phyloP scores from a whole-genome alignment of 2,329 filamentous ascomycete species.

The Trichophyton mentagrophytes region DNA sequence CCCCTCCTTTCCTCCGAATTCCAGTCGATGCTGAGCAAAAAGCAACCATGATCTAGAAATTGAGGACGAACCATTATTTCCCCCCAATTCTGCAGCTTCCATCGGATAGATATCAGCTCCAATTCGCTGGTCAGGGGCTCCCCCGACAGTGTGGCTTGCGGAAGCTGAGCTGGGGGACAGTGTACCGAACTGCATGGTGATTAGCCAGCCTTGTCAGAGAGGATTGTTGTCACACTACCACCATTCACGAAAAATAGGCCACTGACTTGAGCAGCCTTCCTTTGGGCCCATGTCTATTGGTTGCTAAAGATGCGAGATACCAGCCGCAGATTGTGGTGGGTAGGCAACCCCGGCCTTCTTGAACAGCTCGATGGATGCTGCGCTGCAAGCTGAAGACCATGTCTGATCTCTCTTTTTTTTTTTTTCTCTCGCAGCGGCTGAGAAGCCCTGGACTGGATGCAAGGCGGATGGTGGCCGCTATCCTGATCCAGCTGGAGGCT shows the following conservation, averaged over 20 bases:
- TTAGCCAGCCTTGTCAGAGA: neutral
- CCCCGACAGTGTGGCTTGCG: neutral
- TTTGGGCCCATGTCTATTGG: neutral
- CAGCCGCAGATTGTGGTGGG: neutral
- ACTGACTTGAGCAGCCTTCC: neutral
- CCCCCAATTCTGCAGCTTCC: neutral
- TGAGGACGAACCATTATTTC: neutral
- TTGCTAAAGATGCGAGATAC: neutral
- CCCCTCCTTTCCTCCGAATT: neutral
- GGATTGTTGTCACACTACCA: neutral
- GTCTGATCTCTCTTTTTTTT: neutral
- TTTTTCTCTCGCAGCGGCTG: neutral
- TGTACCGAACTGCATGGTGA: neutral
- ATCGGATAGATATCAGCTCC: neutral
- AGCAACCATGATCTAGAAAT: neutral
- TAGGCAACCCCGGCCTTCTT: neutral
- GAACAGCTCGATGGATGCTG: neutral
- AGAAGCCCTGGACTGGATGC: neutral
- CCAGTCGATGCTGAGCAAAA: neutral
- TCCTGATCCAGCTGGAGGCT: neutral
- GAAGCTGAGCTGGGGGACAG: neutral
- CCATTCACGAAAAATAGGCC: neutral
- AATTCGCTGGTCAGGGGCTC: neutral
- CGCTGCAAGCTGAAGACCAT: neutral
- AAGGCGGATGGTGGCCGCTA: neutral